Conservation (phyloP, 2,329 filamentous ascomycete genomes). For the Mycogone perniciosa region DNA sequence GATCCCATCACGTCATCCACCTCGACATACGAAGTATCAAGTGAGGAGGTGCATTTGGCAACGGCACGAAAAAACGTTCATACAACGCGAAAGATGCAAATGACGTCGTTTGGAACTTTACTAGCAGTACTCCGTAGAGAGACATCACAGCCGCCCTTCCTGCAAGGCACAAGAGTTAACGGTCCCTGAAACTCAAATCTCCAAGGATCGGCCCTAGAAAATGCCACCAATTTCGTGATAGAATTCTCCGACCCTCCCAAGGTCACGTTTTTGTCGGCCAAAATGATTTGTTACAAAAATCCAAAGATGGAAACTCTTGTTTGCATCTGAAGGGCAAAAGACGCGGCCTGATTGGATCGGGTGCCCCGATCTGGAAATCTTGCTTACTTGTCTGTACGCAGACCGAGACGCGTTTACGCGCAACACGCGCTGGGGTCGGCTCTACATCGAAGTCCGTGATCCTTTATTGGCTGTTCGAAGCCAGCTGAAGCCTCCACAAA, state of each 20-base stretch:
- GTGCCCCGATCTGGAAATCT: constrained; percentile 2
- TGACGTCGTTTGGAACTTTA: not conserved
- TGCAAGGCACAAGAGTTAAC: constrained; percentile 5
- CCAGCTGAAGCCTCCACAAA: not conserved
- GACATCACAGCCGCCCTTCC: not conserved
- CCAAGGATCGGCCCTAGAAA: not conserved
- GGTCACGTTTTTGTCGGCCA: too few species aligned
- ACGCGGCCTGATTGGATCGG: constrained; percentile 8
- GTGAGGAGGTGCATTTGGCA: too few species aligned
- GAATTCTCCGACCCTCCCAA: too few species aligned
- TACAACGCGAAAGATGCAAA: not conserved
- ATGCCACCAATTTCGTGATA: not conserved
- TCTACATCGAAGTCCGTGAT: not conserved
- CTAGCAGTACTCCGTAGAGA: not conserved
- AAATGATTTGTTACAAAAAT: not conserved
- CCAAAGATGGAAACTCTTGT: not conserved
- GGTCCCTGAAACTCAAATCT: not conserved
- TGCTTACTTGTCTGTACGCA: not conserved
- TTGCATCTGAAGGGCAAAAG: not conserved
- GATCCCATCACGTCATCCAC: not conserved
- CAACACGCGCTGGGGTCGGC: not conserved
- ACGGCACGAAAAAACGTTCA: too few species aligned
- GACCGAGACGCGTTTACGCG: not conserved
- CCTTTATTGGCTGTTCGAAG: not conserved
- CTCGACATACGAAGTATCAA: not conserved